Conservation (phyloP, 176 grass and related monocot genomes). For the Zoysia japonica region DNA sequence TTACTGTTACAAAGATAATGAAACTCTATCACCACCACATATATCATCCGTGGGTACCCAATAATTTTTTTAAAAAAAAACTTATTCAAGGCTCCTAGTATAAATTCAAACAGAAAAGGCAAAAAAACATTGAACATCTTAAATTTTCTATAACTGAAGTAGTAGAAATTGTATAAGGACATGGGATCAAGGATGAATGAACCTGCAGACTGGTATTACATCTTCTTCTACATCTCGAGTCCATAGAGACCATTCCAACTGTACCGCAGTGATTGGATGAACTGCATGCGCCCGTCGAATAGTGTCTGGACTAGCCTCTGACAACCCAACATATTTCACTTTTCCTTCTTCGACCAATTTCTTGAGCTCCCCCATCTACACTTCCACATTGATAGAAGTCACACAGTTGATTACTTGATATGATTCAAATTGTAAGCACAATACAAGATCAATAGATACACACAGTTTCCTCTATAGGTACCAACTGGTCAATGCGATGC, state of each 20-base stretch:
- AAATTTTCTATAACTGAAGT: neutral
- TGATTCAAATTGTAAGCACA: conserved; percentile 24
- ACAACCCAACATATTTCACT: conserved; percentile 77
- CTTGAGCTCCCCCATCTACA: conserved; percentile 74
- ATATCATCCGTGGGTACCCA: neutral
- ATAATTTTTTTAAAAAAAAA: neutral
- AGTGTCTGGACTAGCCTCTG: conserved; percentile 66
- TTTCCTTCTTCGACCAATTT: conserved; percentile 79
- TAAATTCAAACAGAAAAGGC: neutral
- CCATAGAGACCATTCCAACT: conserved; percentile 85
- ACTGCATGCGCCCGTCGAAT: conserved; percentile 71
- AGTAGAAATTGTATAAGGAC: neutral
- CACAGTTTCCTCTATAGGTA: conserved; percentile 87
- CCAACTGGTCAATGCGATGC: conserved; percentile 71
- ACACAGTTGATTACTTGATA: neutral
- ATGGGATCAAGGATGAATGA: conserved; percentile 6
- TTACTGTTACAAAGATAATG: conserved; percentile 1
- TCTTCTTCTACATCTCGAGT: conserved; percentile 79
- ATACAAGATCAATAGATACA: conserved; percentile 25
- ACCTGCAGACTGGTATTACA: conserved; percentile 89
- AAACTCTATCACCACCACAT: neutral
- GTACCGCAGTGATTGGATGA: conserved; percentile 72
- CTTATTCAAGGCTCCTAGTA: conserved; percentile 18
- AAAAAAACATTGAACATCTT: conserved; percentile 5
- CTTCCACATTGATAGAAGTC: conserved; percentile 15